Percentiles rank a stretch among this genome's conserved stretches.
phyloP scores from a whole-genome alignment of 768 basidiomycete genomes.

The Tylopilus plumbeoviolaceoides region DNA sequence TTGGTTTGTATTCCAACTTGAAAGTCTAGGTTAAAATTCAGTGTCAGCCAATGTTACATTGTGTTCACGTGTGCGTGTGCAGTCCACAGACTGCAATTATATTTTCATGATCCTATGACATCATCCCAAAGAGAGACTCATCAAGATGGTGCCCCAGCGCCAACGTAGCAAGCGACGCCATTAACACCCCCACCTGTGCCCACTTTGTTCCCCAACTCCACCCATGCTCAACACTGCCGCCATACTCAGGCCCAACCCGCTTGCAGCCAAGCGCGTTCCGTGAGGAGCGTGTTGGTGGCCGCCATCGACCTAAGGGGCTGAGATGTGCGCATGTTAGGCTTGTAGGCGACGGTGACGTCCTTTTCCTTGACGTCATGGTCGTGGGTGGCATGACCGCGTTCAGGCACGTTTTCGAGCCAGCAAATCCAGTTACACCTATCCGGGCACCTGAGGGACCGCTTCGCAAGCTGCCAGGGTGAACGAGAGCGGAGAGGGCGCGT shows the following conservation, averaged over 20 bases:
- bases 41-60: no score
- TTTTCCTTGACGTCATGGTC: not conserved
- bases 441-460: not conserved
- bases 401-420: not conserved
- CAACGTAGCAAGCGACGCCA: not conserved
- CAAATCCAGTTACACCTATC: no score
- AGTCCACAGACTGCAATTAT: no score
- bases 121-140: not conserved
- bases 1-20: no score
- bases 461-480: conserved; percentile 2
- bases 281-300: no score
- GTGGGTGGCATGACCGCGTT: not conserved
- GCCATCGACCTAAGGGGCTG: conserved; percentile 32
- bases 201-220: no score
- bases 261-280: conserved; percentile 47
- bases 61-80: no score
- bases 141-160: conserved; percentile 8
- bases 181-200: not conserved
- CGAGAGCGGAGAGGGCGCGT: conserved; percentile 17
- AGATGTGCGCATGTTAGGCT: not conserved
- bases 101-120: no score
- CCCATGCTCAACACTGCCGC: not conserved
- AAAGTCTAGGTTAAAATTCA: no score
- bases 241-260: not conserved
- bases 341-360: not conserved